phyloP scores from a whole-genome alignment of 2,329 filamentous ascomycete genomes.

The Neospermospora avenae region DNA sequence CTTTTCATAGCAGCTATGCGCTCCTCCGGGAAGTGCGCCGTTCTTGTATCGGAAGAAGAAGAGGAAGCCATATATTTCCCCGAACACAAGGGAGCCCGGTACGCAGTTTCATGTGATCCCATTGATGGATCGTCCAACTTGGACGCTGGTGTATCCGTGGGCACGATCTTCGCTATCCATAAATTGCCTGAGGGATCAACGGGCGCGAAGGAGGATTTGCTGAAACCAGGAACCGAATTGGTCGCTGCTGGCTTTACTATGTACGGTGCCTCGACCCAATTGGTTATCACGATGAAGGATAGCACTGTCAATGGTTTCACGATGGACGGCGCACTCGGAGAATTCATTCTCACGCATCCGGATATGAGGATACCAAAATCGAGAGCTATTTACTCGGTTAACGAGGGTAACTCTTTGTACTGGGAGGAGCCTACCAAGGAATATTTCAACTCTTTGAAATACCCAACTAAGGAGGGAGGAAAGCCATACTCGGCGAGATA shows the following conservation, averaged over 20 bases:
- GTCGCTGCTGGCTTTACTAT: conserved; percentile 98
- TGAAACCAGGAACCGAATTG: conserved; percentile 86
- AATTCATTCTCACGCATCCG: conserved; percentile 98
- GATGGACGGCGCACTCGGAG: conserved; percentile 90
- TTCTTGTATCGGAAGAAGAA: conserved; percentile 97
- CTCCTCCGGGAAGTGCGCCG: conserved; percentile 82
- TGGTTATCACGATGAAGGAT: conserved; percentile 95
- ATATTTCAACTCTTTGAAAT: conserved; percentile 89
- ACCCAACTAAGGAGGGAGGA: conserved; percentile 61
- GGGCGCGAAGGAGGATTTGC: conserved; percentile 78
- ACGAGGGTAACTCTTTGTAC: conserved; percentile 97
- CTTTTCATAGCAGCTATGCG: conserved; percentile 95
- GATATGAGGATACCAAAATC: conserved; percentile 82
- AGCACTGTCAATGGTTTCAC: conserved; percentile 96
- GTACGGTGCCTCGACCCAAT: conserved; percentile 95
- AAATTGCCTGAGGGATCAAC: conserved; percentile 75
- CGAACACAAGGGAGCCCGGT: conserved; percentile 71
- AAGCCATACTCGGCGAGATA: conserved; percentile 96
- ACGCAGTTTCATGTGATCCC: conserved; percentile 94
- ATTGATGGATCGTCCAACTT: conserved; percentile 98
- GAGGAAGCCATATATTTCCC: conserved; percentile 87
- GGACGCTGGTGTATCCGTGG: conserved; percentile 95
- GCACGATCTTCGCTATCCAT: conserved; percentile 95
- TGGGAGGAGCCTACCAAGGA: conserved; percentile 85
- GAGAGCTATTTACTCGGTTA: conserved; percentile 92